A percentile compares a stretch with the other conserved stretches of the same genome.
phyloP scores from a whole-genome alignment of 257 asterid genomes.

The Solanum habrochaites region DNA sequence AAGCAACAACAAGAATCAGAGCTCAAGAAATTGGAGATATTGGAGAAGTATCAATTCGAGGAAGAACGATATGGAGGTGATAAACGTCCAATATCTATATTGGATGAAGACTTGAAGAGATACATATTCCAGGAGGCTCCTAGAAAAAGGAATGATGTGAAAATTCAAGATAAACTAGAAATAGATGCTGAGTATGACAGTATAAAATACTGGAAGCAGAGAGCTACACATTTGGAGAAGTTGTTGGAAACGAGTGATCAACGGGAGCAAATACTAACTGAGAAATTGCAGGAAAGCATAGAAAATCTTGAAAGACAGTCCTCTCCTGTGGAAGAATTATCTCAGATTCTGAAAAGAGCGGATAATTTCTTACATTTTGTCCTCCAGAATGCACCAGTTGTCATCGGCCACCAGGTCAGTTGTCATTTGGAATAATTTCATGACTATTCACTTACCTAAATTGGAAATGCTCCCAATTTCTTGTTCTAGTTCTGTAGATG shows the following conservation, averaged over 20 bases:
- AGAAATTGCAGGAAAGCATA: constrained; percentile 74
- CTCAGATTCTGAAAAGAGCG: constrained; percentile 67
- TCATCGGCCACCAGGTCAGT: constrained; percentile 80
- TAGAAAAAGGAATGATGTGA: constrained; percentile 31
- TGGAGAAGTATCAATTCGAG: constrained; percentile 76
- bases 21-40: constrained; percentile 79
- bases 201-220: constrained; percentile 59
- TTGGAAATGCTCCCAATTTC: background rate
- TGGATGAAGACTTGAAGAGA: constrained; percentile 49
- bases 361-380: constrained; percentile 84
- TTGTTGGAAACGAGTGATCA: constrained; percentile 49
- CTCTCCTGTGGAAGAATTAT: constrained; percentile 77
- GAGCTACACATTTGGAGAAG: constrained; percentile 51
- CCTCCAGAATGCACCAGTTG: constrained; percentile 91
- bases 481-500: background rate
- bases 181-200: constrained; percentile 65
- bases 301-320: constrained; percentile 70
- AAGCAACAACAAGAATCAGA: constrained; percentile 79
- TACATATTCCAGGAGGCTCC: constrained; percentile 46
- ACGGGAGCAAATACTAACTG: constrained; percentile 45
- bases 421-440: background rate
- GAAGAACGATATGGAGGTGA: constrained; percentile 62
- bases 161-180: constrained; percentile 33
- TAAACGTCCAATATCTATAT: constrained; percentile 69
- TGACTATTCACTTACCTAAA: background rate